These are phyloP conservation scores for Cyamopsis tetragonoloba DNA, from an alignment of 306 rosid species.

Conservation along the genomic window DNA sequence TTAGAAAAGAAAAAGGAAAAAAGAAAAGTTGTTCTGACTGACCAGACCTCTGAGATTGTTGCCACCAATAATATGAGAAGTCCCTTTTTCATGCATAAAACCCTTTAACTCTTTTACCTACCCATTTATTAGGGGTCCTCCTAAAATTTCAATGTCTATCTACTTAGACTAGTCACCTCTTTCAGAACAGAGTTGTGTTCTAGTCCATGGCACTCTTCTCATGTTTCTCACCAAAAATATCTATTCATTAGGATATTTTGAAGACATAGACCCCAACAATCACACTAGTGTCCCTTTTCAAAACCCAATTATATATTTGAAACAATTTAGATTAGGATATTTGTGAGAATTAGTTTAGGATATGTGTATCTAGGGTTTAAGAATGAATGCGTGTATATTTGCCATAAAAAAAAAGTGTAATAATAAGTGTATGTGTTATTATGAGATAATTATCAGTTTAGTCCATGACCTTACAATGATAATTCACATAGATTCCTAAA, in stretches of 20 bases:
- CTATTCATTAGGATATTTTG: neutral
- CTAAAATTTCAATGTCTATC: neutral
- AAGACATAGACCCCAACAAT: too few relatives aligned
- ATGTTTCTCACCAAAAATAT: neutral
- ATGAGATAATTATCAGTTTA: too few relatives aligned
- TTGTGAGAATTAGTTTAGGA: too few relatives aligned
- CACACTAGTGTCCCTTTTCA: neutral
- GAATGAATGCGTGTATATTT: too few relatives aligned
- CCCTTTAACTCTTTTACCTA: conserved; percentile 30
- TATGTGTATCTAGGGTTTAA: too few relatives aligned
- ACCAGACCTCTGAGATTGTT: neutral
- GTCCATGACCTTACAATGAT: too few relatives aligned
- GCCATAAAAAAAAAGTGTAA: too few relatives aligned
- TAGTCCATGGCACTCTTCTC: neutral
- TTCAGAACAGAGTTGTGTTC: neutral
- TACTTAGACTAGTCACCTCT: neutral
- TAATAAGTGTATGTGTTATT: too few relatives aligned
- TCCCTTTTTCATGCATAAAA: neutral
- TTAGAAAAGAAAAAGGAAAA: too few relatives aligned
- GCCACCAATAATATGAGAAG: neutral
- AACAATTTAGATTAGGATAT: too few relatives aligned
- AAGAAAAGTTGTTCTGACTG: neutral
- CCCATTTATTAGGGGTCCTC: conserved; percentile 10
- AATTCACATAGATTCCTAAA: too few relatives aligned
- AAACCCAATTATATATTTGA: too few relatives aligned